Conservation (phyloP, 1,284 basidiomycete species). For the Papiliotrema flavescens region DNA sequence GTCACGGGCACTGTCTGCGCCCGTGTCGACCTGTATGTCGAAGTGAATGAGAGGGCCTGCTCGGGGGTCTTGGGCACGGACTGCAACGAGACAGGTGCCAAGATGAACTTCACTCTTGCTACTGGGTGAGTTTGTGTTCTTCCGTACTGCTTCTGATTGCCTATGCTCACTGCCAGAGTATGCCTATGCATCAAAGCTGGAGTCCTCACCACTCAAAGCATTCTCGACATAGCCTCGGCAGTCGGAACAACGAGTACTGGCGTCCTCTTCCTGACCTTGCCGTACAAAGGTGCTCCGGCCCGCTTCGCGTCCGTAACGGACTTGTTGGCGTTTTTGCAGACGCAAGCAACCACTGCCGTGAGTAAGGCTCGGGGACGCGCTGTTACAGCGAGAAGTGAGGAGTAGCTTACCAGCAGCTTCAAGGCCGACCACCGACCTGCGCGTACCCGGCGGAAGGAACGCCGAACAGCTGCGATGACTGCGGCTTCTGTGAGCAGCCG, state of each 20-base stretch:
- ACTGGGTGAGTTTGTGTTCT: not conserved
- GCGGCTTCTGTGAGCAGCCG: conserved; percentile 5
- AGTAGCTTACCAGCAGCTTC: not conserved
- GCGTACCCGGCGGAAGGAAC: not conserved
- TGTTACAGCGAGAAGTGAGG: not conserved
- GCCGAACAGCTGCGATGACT: conserved; percentile 6
- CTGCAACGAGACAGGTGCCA: not conserved
- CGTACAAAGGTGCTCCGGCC: not conserved
- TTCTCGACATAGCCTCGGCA: not conserved
- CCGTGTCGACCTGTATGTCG: too few species aligned
- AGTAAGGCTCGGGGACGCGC: too few species aligned
- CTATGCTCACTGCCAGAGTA: not conserved
- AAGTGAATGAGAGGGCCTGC: too few species aligned
- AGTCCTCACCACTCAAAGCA: conserved; percentile 4
- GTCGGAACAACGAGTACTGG: not conserved
- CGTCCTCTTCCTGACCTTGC: not conserved
- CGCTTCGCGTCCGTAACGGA: not conserved
- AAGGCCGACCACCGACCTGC: not conserved
- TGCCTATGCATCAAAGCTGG: conserved; percentile 9
- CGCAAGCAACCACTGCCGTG: not conserved
- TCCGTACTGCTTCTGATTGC: not conserved
- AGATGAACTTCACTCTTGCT: not conserved
- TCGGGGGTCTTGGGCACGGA: not conserved
- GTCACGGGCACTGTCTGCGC: too few species aligned
- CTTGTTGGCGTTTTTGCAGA: not conserved